Evolutionary conservation across 768 basidiomycete genomes (phyloP), one percentile per base, ranked within the genome.

Genomic region (Pisolithus marmoratus): DNA sequence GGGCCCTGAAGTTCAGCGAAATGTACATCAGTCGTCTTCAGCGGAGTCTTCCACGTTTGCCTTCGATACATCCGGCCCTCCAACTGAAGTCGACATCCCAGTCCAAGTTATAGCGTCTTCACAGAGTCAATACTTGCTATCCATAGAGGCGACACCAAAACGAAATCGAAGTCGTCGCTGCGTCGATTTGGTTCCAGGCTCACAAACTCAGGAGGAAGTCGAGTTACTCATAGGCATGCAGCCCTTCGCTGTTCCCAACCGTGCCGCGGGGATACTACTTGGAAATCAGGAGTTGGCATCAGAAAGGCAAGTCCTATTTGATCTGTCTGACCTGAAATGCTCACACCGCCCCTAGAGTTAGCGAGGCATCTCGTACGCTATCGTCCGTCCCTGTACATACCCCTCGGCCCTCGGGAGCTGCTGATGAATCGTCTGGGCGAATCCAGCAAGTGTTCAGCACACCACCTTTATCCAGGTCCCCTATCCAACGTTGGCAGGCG

Each of bases 81-180:
- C 24, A 17, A 24, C 15, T 17, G 26, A n/a, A 17, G 14, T 27
- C 15, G 24, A 46, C 29, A 34, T 54, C 23, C 49, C 54, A 23
- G 26, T 29, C 37, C 52, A 62, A 34, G 56, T 63, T 12, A 42
- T 68, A 11, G 52, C 59, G 8, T 68, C 67, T 14, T 68, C 67
- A 41, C 67, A 68, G 42, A 68, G 67, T 34, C 67, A 68, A 57
- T 68, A 68, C 46, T 65, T 68, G 31, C 64, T 68, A 29, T 58
- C 57, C 29, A 27, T 41, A 26, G 67, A 68, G 45, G 61, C 63
- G 17, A 68, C 67, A 12, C 67, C 67, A 9, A 70, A 62, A 37
- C 64, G 74, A 71, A 60, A 70, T 58, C 60, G 70, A 67, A 29
- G 62, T 66, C 6, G 63, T 62, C 50, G 60, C 15, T 37, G 6